Evolutionary conservation across 202 grass and related monocot species (phyloP).

Genomic region (Zizania palustris): DNA sequence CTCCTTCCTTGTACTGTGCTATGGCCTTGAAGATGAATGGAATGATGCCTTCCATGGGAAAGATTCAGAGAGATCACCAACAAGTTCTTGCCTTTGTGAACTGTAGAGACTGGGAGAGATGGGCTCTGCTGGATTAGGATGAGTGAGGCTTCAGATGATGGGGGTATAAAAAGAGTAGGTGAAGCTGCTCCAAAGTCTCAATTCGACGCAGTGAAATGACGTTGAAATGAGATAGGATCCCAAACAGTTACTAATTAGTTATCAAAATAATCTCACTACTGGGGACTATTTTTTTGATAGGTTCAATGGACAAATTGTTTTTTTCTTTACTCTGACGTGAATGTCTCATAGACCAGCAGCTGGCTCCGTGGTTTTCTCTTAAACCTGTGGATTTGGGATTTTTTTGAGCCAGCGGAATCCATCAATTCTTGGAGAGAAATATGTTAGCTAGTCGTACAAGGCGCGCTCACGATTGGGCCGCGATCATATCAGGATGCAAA

Average conservation of each 20-base stretch:
- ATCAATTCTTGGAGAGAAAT: conserved; percentile 26
- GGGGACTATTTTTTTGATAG: too few species aligned
- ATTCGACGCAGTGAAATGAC: neutral
- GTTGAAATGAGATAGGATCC: conserved; percentile 9
- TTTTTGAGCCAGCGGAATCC: neutral
- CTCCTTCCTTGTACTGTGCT: conserved; percentile 51
- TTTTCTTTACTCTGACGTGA: neutral
- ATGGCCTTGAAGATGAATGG: conserved; percentile 71
- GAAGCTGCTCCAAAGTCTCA: conserved; percentile 7
- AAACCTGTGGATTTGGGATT: neutral
- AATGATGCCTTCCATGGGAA: conserved; percentile 70
- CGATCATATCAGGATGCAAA: neutral
- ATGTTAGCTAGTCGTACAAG: conserved; percentile 41
- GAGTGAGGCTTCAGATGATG: neutral
- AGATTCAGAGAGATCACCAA: conserved; percentile 7
- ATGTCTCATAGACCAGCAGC: conserved; percentile 32
- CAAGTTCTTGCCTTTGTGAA: conserved; percentile 9
- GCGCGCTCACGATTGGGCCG: conserved; percentile 20
- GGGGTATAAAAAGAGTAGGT: conserved; percentile 49
- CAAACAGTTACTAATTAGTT: neutral
- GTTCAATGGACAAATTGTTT: too few species aligned
- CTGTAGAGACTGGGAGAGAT: conserved; percentile 1
- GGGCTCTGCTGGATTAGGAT: neutral
- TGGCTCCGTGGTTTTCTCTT: conserved; percentile 30
- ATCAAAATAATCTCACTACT: neutral